phyloP scores from a whole-genome alignment of 192 early-diverging fungal species.

The Coemansia sp. region DNA sequence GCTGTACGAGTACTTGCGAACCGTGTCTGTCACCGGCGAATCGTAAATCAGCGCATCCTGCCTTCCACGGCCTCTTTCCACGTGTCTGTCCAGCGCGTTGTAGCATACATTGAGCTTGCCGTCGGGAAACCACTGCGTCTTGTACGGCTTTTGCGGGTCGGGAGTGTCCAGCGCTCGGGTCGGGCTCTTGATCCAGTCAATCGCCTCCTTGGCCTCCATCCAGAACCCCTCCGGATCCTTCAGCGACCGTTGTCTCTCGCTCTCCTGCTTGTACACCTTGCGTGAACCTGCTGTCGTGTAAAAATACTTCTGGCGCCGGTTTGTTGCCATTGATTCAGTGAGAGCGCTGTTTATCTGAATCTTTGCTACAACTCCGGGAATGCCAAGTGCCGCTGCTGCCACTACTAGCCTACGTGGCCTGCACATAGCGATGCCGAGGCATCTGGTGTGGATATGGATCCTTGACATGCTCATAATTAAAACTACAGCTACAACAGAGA shows the following conservation, averaged over 20 bases:
- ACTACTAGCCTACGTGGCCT: too few species aligned
- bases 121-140: constrained; percentile 70
- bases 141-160: constrained; percentile 14
- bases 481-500: too few species aligned
- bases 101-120: constrained; percentile 77
- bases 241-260: constrained; percentile 30
- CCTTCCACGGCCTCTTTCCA: constrained; percentile 57
- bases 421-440: too few species aligned
- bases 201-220: constrained; percentile 37
- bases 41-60: constrained; percentile 75
- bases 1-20: constrained; percentile 60
- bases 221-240: constrained; percentile 46
- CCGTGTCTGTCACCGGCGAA: constrained; percentile 64
- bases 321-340: not conserved
- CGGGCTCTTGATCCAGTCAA: constrained; percentile 42
- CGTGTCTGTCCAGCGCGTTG: constrained; percentile 80
- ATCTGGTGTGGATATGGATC: too few species aligned
- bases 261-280: constrained; percentile 20
- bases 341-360: not conserved
- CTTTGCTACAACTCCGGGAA: not conserved
- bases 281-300: not conserved
- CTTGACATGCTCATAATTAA: too few species aligned
- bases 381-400: too few species aligned
- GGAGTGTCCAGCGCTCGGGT: constrained; percentile 22
- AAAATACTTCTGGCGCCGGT: not conserved